Base-by-base conservation (phyloP, 2,329 filamentous ascomycete species). In the Beauveria pseudobassiana region DNA sequence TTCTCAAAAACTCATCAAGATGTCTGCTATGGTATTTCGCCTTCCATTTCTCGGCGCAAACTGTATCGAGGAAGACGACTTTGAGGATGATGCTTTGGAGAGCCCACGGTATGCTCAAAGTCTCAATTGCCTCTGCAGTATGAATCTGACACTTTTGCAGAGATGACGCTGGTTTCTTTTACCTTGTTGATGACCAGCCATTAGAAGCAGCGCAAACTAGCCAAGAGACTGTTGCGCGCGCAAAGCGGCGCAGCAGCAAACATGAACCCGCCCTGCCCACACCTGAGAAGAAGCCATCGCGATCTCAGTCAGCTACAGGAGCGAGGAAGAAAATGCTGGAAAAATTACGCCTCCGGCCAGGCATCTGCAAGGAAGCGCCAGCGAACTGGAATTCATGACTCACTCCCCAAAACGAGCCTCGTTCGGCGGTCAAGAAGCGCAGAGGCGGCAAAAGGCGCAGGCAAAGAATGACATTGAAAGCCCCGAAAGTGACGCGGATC, bases 401-500 rank as follows among this genome's bases (percentile, higher is more conserved):
- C 57, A 24, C 12, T 12, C 4, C 18, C 45, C 1, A 22, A 9
- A 28, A 30, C 5, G 45, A 40, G 8, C 45, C 22, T 26, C 5
- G 1, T 6, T 34, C 30, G 18, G 6, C 14, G 8, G 12, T 12
- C 14, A 20, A n/a, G 8, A 52, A 59, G 12, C 57, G 46, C 10
- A 59, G 7, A 30, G 20, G 45, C 16, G 10, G 57, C n/a, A 43
- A 4, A 52, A 34, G 2, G 34, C 5, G 6, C 22, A 22, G 8
- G 10, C 5, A 3, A 24, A 51, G 6, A 16, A 18, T 22, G n/a
- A 8, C 46, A 28, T 45, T 49, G n/a, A 48, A 10, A 67, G 59
- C 28, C 48, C 64, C 40, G 67, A 67, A 26, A 10, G 7, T 14
- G 24, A 64, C 54, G 62, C 49, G 55, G 12, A 64, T 7, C 68